Base-by-base conservation (phyloP, 2,329 filamentous ascomycete genomes). In the Lachnellula suecica region DNA sequence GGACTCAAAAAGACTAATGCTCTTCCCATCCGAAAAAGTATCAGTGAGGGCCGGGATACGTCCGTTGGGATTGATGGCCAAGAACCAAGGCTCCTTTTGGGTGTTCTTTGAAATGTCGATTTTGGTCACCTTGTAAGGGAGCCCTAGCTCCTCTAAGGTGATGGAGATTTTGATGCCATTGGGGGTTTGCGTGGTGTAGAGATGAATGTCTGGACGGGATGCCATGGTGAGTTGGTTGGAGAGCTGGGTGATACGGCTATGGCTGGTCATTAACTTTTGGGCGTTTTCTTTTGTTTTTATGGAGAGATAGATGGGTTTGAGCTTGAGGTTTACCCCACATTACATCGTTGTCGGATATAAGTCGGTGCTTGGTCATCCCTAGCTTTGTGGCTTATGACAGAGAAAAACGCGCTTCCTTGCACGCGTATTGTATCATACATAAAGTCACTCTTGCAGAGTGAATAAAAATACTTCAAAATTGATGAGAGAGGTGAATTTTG, bases 101-200 rank as follows among this genome's bases (percentile, higher is more conserved):
- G 75, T 79, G 68, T 91, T 88, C 58, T 88, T 88, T 57, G 70
- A 74, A 53, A 95, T 79, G n/a, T 88, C 79, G 63, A 95, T 84
- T 40, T 80, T 76, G 47, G 86, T 80, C 40, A 85, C 81, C 72
- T 91, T 84, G 74, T 96, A 96, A n/a, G 87, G 82, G 37, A 95
- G 74, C 60, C 86, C 87, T 4, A 96, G 79, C 73, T 96, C 91
- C 72, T 95, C 91, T 15, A 97, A 75, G 9, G 89, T 79, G 59
- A 96, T 96, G 51, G 89, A 91, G 56, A 90, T 82, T 71, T 96
- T 96, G 78, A 94, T 88, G 58, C 91, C 91, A 72, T 96, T 96
- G 42, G 92, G 90, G 47, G 92, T 96, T 65, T 85, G 81, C 11
- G 81, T 79, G 11, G 91, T 96, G 77, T 70, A 72, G 8, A 66